Evolutionary conservation across 2,329 filamentous ascomycete species (phyloP), one percentile per base, ranked within the genome.

Genomic region (Zymoseptoria tritici): DNA sequence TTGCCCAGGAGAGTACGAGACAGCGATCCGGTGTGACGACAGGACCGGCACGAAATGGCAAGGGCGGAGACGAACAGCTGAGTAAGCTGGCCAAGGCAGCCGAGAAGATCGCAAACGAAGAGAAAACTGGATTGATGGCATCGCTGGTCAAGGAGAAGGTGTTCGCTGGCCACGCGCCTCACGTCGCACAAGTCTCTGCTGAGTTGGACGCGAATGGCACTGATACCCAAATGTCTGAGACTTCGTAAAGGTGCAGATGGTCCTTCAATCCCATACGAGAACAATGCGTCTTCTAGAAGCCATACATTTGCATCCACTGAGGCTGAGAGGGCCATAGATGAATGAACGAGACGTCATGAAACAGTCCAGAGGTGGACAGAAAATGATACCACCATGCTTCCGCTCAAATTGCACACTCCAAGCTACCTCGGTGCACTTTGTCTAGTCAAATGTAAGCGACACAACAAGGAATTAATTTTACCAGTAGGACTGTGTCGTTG

Each of bases 121-220:
- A 87, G 74, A 77, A 76, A 67, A 83, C 82, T n/a, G 85, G 85
- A 0, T 68, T 88, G 62, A 76, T 86, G 70, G 84, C 85, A 1
- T 79, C 79, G 0, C 80, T 84, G 67, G 80, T 88, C 63, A 89
- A 88, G 77, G 81, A 81, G 55, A 80, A 80, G 68, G 74, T 89
- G 4, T 89, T 89, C 59, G 64, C 68, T n/a, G 60, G 64, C 7
- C 60, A 62, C 16, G 64, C 65, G 21, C 36, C 60, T 7, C 57
- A 63, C 11, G 55, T 60, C 2, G 60, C 60, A 20, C 54, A 58
- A 21, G 55, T 63, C 9, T 64, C 64, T 11, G 58, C 55, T n/a
- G 60, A 57, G 22, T 59, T 62, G 7, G 67, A 64, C 9, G 58
- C 61, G 11, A 65, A 67, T 42, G 68, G 68, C 21, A 60, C 60